Evolutionary conservation across 805 yeast species (phyloP).

Genomic region (Kuraishia molischiana): DNA sequence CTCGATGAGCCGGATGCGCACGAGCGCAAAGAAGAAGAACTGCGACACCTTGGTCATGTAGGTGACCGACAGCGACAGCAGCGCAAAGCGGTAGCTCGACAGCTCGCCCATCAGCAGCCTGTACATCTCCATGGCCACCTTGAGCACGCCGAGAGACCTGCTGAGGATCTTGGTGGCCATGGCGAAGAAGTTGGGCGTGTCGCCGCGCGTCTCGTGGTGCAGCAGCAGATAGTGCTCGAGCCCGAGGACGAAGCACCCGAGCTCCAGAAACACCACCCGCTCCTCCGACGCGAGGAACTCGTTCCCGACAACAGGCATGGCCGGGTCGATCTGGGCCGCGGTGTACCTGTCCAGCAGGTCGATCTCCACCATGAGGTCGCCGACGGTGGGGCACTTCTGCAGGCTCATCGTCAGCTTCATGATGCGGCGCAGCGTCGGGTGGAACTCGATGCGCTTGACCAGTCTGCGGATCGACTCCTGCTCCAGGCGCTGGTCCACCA

Average conservation of each 20-base stretch:
- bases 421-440: slow-evolving; percentile 10
- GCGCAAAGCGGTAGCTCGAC: background rate
- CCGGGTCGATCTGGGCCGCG: slow-evolving; percentile 1
- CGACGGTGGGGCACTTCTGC: slow-evolving; percentile 10
- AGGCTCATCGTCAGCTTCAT: slow-evolving; percentile 12
- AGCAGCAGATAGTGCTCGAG: slow-evolving; percentile 10
- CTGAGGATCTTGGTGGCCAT: slow-evolving; percentile 2
- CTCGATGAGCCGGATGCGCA: background rate
- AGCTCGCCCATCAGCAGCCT: background rate
- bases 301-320: background rate
- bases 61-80: background rate
- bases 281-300: slow-evolving; percentile 1
- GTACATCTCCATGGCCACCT: slow-evolving; percentile 3
- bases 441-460: slow-evolving; percentile 8
- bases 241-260: slow-evolving; percentile 8
- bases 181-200: slow-evolving; percentile 3
- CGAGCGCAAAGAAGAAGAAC: background rate
- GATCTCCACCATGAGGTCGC: slow-evolving; percentile 9
- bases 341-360: background rate
- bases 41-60: background rate
- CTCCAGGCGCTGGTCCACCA: slow-evolving; percentile 10
- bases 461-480: slow-evolving; percentile 10
- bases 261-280: background rate
- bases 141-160: slow-evolving; percentile 3
- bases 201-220: slow-evolving; percentile 8